A percentile compares a stretch with the other conserved stretches of the same genome.
phyloP scores from a whole-genome alignment of 495 filamentous ascomycete genomes.

The Lepraria neglecta region DNA sequence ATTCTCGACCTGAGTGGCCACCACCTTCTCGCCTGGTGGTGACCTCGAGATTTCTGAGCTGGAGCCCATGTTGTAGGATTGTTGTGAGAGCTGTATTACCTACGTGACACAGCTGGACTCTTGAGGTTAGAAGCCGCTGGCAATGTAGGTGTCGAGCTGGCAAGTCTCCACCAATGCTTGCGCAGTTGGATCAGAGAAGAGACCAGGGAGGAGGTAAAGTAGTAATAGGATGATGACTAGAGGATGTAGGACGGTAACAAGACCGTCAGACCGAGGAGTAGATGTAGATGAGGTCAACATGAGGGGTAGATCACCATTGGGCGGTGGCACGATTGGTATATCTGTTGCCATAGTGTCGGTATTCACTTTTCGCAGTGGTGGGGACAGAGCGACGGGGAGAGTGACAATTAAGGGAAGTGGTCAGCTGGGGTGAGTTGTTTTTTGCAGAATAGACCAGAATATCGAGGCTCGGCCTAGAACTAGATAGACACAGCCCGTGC shows the following conservation, averaged over 20 bases:
- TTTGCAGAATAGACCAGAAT: too few species aligned
- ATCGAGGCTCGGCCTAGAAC: too few species aligned
- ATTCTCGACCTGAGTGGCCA: background rate
- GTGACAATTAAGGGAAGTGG: too few species aligned
- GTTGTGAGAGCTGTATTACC: too few species aligned
- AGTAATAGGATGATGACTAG: conserved; percentile 12
- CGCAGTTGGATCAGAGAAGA: conserved; percentile 18
- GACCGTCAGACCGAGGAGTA: background rate
- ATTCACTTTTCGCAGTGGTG: background rate
- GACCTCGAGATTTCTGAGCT: conserved; percentile 10
- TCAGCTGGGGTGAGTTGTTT: too few species aligned
- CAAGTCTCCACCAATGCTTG: conserved; percentile 16
- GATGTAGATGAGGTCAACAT: conserved; percentile 2
- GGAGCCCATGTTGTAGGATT: conserved; percentile 7
- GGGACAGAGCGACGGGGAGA: too few species aligned
- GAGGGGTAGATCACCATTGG: conserved; percentile 13
- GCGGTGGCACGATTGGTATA: background rate
- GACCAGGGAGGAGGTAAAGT: conserved; percentile 20
- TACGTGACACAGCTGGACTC: too few species aligned
- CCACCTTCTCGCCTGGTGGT: conserved; percentile 17
- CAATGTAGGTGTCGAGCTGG: conserved; percentile 18
- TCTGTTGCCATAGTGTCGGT: conserved; percentile 3
- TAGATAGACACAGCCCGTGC: too few species aligned
- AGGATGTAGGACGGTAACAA: conserved; percentile 14
- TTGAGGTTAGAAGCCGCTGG: background rate